A percentile compares a stretch with the other conserved stretches of the same genome.
phyloP scores from a whole-genome alignment of 1,284 basidiomycete species.

The Austroboletus novae-zelandiae region DNA sequence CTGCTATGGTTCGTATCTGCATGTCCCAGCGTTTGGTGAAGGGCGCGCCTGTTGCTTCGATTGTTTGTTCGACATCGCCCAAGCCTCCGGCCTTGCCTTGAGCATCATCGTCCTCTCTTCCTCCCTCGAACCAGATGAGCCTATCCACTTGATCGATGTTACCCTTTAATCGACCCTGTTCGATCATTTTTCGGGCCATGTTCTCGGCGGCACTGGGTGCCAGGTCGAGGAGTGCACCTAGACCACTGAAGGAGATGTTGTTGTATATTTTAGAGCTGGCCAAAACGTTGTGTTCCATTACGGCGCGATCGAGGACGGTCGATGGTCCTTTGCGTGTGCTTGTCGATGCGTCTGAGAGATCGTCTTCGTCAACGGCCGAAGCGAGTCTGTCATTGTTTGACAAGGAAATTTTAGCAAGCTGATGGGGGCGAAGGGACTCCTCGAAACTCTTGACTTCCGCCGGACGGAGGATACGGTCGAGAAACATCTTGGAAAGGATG shows the following conservation, averaged over 20 bases:
- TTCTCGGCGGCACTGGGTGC: conserved; percentile 88
- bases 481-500: conserved; percentile 95
- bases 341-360: conserved; percentile 47
- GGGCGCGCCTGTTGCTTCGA: conserved; percentile 83
- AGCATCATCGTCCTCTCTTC: conserved; percentile 80
- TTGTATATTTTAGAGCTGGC: conserved; percentile 94
- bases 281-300: conserved; percentile 97
- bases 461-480: conserved; percentile 91
- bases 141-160: conserved; percentile 93
- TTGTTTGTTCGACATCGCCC: conserved; percentile 79
- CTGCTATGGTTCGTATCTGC: conserved; percentile 81
- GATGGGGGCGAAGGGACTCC: conserved; percentile 84
- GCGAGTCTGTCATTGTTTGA: conserved; percentile 77
- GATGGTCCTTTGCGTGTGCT: conserved; percentile 84
- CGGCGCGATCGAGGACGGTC: conserved; percentile 95
- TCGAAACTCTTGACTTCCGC: conserved; percentile 91
- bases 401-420: conserved; percentile 85
- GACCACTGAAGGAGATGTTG: conserved; percentile 88
- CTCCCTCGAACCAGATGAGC: conserved; percentile 87
- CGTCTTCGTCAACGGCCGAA: conserved; percentile 57
- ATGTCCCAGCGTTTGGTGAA: conserved; percentile 92
- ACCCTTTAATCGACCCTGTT: conserved; percentile 87
- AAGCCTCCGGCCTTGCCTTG: conserved; percentile 91
- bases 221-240: conserved; percentile 83
- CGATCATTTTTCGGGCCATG: conserved; percentile 95